Evolutionary conservation across 768 basidiomycete genomes (phyloP).

Genomic region (Mycena vitilis): DNA sequence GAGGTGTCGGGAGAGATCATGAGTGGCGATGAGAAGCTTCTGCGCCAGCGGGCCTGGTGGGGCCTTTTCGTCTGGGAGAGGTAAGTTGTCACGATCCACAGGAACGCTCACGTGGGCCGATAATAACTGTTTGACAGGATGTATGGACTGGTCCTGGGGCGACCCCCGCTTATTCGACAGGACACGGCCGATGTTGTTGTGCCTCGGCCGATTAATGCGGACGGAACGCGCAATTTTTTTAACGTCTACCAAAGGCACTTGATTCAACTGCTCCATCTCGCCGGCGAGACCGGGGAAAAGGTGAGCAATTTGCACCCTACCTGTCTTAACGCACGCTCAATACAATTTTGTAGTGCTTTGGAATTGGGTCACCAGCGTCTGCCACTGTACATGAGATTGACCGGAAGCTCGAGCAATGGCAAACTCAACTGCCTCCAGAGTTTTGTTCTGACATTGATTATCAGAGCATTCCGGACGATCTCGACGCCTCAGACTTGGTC

Average conservation of each 20-base stretch:
- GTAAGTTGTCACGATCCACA: slow-evolving; percentile 40
- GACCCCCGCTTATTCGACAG: slow-evolving; percentile 56
- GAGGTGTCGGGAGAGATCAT: slow-evolving; percentile 46
- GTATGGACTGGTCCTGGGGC: slow-evolving; percentile 57
- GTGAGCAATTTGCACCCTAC: slow-evolving; percentile 39
- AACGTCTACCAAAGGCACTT: slow-evolving; percentile 51
- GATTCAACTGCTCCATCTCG: slow-evolving; percentile 52
- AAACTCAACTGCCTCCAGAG: slow-evolving; percentile 52
- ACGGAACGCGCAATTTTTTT: slow-evolving; percentile 49
- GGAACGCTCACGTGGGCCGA: slow-evolving; percentile 8
- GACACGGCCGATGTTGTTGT: slow-evolving; percentile 52
- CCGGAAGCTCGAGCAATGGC: slow-evolving; percentile 57
- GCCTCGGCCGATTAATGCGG: slow-evolving; percentile 44
- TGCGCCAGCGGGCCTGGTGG: slow-evolving; percentile 59
- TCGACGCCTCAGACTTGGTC: slow-evolving; percentile 44
- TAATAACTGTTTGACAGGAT: slow-evolving; percentile 45
- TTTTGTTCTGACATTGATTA: slow-evolving; percentile 48
- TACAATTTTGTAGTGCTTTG: slow-evolving; percentile 47
- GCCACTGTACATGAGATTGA: slow-evolving; percentile 55
- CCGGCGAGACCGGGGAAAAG: slow-evolving; percentile 56
- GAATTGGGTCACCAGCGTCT: slow-evolving; percentile 48
- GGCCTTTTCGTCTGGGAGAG: slow-evolving; percentile 56
- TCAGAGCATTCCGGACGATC: slow-evolving; percentile 40
- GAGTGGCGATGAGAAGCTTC: slow-evolving; percentile 51
- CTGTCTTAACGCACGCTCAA: slow-evolving; percentile 6